Conservation (phyloP, 1,284 basidiomycete species). For the Trichosporon sp. region DNA sequence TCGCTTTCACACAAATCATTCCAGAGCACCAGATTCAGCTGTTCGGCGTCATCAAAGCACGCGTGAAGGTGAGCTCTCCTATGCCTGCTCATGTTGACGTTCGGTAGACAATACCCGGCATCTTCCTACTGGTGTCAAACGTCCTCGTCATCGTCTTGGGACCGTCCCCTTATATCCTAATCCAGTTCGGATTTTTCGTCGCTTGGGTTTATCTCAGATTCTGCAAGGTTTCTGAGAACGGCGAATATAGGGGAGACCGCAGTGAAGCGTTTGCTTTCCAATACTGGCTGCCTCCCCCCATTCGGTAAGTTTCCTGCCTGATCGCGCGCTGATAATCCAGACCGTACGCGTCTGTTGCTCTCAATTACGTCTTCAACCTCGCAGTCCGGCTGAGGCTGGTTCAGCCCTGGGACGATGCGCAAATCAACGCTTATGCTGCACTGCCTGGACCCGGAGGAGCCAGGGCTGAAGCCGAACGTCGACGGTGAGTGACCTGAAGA, state of each 20-base stretch:
- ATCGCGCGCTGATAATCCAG: slow-evolving; percentile 43
- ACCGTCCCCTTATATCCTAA: slow-evolving; percentile 89
- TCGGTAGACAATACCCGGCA: slow-evolving; percentile 77
- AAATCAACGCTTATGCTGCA: slow-evolving; percentile 62
- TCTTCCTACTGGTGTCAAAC: slow-evolving; percentile 84
- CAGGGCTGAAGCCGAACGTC: slow-evolving; percentile 85
- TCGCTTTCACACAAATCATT: slow-evolving; percentile 94
- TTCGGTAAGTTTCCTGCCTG: slow-evolving; percentile 68
- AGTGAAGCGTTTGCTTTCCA: slow-evolving; percentile 96
- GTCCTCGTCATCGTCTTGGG: slow-evolving; percentile 80
- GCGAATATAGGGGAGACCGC: slow-evolving; percentile 65
- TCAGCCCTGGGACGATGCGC: slow-evolving; percentile 66
- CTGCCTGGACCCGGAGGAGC: slow-evolving; percentile 71
- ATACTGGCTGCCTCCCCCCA: slow-evolving; percentile 91
- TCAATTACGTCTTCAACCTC: slow-evolving; percentile 63
- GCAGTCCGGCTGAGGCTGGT: slow-evolving; percentile 61
- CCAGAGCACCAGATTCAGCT: slow-evolving; percentile 96
- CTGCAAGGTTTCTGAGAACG: slow-evolving; percentile 73
- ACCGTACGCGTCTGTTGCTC: slow-evolving; percentile 57
- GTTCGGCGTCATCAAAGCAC: slow-evolving; percentile 73
- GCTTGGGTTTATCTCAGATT: slow-evolving; percentile 93
- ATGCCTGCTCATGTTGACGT: not conserved
- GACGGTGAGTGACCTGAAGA: slow-evolving; percentile 57
- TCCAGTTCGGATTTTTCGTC: slow-evolving; percentile 97
- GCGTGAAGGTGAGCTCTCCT: slow-evolving; percentile 67